Evolutionary conservation across 2,329 filamentous ascomycete genomes (phyloP).

Genomic region (Ustulina deusta): DNA sequence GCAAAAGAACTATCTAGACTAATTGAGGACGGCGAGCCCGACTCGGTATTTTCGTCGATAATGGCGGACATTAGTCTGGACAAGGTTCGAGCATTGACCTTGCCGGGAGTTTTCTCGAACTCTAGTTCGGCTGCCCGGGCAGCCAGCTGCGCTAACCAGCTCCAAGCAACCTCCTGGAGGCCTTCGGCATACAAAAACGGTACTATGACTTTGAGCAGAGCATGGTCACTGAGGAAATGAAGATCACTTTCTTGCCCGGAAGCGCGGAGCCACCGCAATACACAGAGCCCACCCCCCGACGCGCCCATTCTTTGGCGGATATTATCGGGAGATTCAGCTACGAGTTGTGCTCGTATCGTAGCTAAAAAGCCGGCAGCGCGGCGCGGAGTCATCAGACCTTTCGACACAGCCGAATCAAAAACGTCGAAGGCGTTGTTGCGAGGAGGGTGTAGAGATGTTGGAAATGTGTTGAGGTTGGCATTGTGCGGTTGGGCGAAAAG

Average conservation of each 20-base stretch:
- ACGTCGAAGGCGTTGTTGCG: constrained; percentile 65
- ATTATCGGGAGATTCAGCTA: constrained; percentile 51
- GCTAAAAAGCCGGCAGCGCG: constrained; percentile 67
- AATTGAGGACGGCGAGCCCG: constrained; percentile 50
- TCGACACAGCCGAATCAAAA: constrained; percentile 67
- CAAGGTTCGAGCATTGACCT: constrained; percentile 48
- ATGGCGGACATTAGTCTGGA: constrained; percentile 56
- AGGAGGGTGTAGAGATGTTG: constrained; percentile 39
- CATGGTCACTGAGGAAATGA: constrained; percentile 57
- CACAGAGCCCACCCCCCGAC: constrained; percentile 60
- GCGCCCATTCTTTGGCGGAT: constrained; percentile 53
- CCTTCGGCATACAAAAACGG: constrained; percentile 66
- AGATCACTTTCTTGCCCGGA: constrained; percentile 62
- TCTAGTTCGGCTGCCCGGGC: constrained; percentile 38
- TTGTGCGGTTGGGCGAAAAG: constrained; percentile 58
- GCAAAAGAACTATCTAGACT: constrained; percentile 64
- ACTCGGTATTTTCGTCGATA: constrained; percentile 49
- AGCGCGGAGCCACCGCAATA: constrained; percentile 66
- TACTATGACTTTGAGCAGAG: constrained; percentile 57
- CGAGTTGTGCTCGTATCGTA: constrained; percentile 59
- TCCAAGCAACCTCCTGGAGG: constrained; percentile 64
- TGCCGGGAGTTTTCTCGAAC: constrained; percentile 38
- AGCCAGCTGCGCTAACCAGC: constrained; percentile 61
- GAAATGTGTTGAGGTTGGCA: constrained; percentile 15
- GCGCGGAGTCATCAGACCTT: constrained; percentile 66